These are phyloP conservation scores for Cryptococcus sp. DNA, from an alignment of 1,284 basidiomycete species.

Conservation along the genomic window DNA sequence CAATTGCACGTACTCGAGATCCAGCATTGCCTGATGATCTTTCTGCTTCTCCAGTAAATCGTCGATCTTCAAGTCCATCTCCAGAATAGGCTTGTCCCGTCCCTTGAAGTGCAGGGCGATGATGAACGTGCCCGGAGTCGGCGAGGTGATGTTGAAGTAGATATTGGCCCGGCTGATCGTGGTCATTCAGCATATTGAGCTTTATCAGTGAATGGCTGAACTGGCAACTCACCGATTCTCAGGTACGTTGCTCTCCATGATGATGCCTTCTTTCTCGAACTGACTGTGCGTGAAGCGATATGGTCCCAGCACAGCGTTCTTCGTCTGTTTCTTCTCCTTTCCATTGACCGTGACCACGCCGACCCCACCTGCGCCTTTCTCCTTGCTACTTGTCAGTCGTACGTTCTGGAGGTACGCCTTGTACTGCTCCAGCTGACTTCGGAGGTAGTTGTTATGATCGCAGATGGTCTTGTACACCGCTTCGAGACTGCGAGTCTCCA, in stretches of 20 bases:
- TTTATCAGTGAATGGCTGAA: neutral
- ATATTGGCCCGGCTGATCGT: conserved; percentile 82
- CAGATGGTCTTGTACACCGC: conserved; percentile 98
- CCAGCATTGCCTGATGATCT: conserved; percentile 92
- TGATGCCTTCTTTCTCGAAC: conserved; percentile 99
- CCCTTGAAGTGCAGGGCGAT: conserved; percentile 99
- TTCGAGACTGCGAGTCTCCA: conserved; percentile 90
- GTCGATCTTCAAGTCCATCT: conserved; percentile 99
- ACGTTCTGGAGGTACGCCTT: conserved; percentile 99
- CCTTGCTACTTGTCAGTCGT: conserved; percentile 67
- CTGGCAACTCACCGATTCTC: conserved; percentile 77
- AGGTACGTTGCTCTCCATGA: conserved; percentile 97
- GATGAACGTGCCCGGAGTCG: conserved; percentile 96
- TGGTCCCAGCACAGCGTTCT: conserved; percentile 85
- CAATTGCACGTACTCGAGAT: conserved; percentile 95
- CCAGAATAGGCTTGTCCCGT: conserved; percentile 97
- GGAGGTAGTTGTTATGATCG: conserved; percentile 97
- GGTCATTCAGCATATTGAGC: neutral
- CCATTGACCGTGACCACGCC: conserved; percentile 95
- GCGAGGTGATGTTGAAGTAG: conserved; percentile 97
- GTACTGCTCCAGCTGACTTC: conserved; percentile 96
- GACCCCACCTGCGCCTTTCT: conserved; percentile 79
- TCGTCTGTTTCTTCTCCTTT: conserved; percentile 90
- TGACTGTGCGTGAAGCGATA: conserved; percentile 97
- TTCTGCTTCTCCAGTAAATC: conserved; percentile 99